A percentile compares a stretch with the other conserved stretches of the same genome.
Conservation (phyloP, 2,329 filamentous ascomycete genomes). For the Fusarium phyllophilum region DNA sequence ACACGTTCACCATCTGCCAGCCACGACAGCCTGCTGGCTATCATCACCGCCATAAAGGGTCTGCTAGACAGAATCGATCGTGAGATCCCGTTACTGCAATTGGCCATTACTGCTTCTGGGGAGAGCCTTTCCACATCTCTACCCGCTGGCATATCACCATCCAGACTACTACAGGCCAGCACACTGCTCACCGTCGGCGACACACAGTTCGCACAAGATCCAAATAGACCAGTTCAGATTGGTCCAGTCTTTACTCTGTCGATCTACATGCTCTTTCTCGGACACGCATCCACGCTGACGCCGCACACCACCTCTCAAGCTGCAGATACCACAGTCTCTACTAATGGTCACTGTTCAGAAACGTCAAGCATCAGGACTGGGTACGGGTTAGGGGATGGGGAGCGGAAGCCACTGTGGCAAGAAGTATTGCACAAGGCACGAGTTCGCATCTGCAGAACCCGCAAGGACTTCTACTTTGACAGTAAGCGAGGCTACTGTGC, state of each 20-base stretch:
- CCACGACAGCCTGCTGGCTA: constrained; percentile 71
- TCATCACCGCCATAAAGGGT: constrained; percentile 79
- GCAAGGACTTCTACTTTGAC: constrained; percentile 52
- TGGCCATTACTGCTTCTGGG: constrained; percentile 94
- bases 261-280: constrained; percentile 93
- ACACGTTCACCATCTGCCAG: constrained; percentile 54
- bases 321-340: background rate
- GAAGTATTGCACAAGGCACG: constrained; percentile 94
- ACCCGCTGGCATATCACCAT: constrained; percentile 86
- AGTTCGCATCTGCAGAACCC: constrained; percentile 78
- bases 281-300: constrained; percentile 67
- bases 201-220: constrained; percentile 77
- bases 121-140: constrained; percentile 84
- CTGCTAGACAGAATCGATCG: constrained; percentile 86
- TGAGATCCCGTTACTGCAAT: constrained; percentile 88
- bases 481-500: constrained; percentile 29
- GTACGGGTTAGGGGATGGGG: constrained; percentile 51
- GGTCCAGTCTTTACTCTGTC: constrained; percentile 88
- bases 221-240: constrained; percentile 76
- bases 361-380: background rate
- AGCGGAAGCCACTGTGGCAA: constrained; percentile 83
- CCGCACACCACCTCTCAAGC: constrained; percentile 11
- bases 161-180: constrained; percentile 89
- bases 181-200: constrained; percentile 90
- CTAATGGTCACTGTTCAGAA: background rate